Base-by-base conservation (phyloP, 805 yeast species). In the Ogataea siamensis region DNA sequence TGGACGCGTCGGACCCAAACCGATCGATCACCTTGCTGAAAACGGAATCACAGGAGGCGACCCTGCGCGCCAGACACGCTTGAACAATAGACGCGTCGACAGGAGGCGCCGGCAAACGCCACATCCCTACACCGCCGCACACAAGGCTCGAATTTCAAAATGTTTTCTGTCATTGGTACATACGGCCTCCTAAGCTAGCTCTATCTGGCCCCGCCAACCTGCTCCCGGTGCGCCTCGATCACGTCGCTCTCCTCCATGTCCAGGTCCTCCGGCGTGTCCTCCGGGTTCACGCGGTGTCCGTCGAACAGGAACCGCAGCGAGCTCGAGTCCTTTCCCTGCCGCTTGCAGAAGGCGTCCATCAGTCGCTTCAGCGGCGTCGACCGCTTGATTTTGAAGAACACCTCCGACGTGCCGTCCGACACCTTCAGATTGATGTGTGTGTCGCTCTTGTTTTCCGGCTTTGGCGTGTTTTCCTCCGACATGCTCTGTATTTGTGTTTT, bases 301-400 rank as follows among this genome's bases (percentile, higher is more conserved):
- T 93, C 99, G 59, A 82, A 82, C 57, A 93, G 71, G 63, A 93
- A 93, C 63, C 98, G 79, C 61, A 93, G 70, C 35, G 91, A 78
- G 51, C 76, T 78, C 58, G 83, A 67, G 48, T 83, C 79, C 63
- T 91, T 91, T 29, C 98, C 98, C 59, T 91, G 96, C 71, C 99
- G 85, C 68, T 89, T 89, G 63, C 98, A 94, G 63, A 91, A 93
- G 9, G 97, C 96, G 57, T 91, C 98, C 88, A 93, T 91, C 55
- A 93, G 79, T 68, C 96, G 85, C 64, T 78, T 85, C 71, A 93
- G 75, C 32, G 91, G 95, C 5, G 99, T 93, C 27, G 89, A 74
- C 66, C 86, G 77, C 70, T 89, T 88, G 64, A 93, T 91, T 65
- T 91, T 89, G 80, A 93, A 93, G 64, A 84, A 88, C 47, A 93